phyloP scores from a whole-genome alignment of 1,139 yeast genomes.

The Saccharomyces pastorianus region DNA sequence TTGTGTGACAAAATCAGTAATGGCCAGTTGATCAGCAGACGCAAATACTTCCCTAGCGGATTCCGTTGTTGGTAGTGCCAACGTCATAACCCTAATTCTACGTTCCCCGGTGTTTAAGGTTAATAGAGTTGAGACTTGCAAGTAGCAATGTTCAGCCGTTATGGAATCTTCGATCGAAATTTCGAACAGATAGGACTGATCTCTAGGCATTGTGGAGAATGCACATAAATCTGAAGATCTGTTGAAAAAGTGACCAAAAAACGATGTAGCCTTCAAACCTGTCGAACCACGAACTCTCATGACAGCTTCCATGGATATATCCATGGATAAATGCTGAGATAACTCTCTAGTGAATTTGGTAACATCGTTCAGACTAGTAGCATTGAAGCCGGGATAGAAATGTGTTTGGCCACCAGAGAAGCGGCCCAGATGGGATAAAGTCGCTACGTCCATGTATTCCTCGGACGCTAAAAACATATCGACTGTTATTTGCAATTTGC shows the following conservation, averaged over 20 bases:
- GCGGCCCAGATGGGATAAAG: slow-evolving; percentile 79
- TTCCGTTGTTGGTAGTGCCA: slow-evolving; percentile 80
- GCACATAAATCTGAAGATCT: slow-evolving; percentile 93
- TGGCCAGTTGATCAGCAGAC: slow-evolving; percentile 92
- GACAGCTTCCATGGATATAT: slow-evolving; percentile 86
- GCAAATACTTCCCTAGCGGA: slow-evolving; percentile 80
- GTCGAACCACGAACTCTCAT: slow-evolving; percentile 90
- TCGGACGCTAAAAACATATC: slow-evolving; percentile 84
- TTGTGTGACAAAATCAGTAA: slow-evolving; percentile 71
- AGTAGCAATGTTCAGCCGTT: slow-evolving; percentile 65
- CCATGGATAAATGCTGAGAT: slow-evolving; percentile 82
- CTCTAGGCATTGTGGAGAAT: slow-evolving; percentile 96
- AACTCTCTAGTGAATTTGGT: slow-evolving; percentile 82
- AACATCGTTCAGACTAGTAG: slow-evolving; percentile 73
- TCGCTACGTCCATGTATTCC: slow-evolving; percentile 86
- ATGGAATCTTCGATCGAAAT: slow-evolving; percentile 77
- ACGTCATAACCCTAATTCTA: slow-evolving; percentile 83
- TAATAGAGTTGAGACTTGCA: slow-evolving; percentile 90
- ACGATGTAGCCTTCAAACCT: slow-evolving; percentile 75
- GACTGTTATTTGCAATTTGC: slow-evolving; percentile 79
- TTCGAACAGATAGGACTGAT: slow-evolving; percentile 87
- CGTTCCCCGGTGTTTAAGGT: slow-evolving; percentile 86
- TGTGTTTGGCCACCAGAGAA: slow-evolving; percentile 96
- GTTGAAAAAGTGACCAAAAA: slow-evolving; percentile 92
- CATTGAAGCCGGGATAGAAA: slow-evolving; percentile 93